Evolutionary conservation across 2,329 filamentous ascomycete genomes (phyloP).

Genomic region (Atkinsonella hypoxylon): DNA sequence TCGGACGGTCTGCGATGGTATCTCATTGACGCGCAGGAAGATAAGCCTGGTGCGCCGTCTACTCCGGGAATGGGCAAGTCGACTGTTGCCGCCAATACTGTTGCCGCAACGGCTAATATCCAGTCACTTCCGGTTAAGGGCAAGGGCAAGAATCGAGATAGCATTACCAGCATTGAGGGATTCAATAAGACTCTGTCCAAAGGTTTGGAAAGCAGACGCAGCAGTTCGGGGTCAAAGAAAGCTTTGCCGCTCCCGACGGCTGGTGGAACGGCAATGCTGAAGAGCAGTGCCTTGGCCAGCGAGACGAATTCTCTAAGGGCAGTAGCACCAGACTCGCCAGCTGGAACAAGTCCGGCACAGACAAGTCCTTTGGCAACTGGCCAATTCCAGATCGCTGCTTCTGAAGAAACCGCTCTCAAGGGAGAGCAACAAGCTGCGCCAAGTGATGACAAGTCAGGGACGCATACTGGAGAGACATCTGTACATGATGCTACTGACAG

Average conservation of each 20-base stretch:
- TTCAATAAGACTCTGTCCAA: constrained; percentile 71
- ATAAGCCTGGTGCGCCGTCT: constrained; percentile 83
- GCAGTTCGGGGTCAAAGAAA: constrained; percentile 76
- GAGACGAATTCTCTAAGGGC: constrained; percentile 48
- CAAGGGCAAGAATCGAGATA: constrained; percentile 33
- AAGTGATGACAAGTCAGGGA: constrained; percentile 7
- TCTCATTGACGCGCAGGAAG: constrained; percentile 83
- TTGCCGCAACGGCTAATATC: constrained; percentile 73
- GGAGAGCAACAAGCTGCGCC: background rate
- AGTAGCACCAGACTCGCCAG: constrained; percentile 29
- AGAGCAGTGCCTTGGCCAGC: constrained; percentile 41
- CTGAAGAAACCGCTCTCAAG: constrained; percentile 5
- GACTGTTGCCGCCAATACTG: constrained; percentile 77
- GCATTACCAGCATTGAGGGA: constrained; percentile 51
- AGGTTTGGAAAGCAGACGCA: constrained; percentile 82
- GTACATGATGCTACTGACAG: constrained; percentile 13
- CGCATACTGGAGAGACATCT: constrained; percentile 16
- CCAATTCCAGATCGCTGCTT: constrained; percentile 11
- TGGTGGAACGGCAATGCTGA: constrained; percentile 28
- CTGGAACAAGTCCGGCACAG: constrained; percentile 29
- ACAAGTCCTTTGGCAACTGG: constrained; percentile 14
- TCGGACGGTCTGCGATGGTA: constrained; percentile 96
- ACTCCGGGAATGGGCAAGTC: constrained; percentile 86
- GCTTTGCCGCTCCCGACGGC: constrained; percentile 44
- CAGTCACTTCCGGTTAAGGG: constrained; percentile 34